Evolutionary conservation across 495 filamentous ascomycete species (phyloP), one percentile per base, ranked within the genome.

Genomic region (Niebla homalea): DNA sequence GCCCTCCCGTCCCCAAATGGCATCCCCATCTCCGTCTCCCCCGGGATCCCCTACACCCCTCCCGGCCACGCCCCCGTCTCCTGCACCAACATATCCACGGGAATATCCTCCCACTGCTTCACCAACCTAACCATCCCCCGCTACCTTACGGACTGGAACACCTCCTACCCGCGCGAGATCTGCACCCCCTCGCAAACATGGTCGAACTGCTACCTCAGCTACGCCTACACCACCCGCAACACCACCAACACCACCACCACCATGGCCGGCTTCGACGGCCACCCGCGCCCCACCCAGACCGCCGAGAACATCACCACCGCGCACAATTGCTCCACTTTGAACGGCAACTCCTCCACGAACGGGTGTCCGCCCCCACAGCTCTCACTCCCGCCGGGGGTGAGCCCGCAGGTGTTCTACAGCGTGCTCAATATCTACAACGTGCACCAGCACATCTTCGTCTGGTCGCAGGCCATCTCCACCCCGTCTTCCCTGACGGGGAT

Each of bases 11-110:
- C 62, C 51, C 60, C 48, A 14, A 42, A 36, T 15, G 50, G 50
- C 40, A 39, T 57, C 32, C 54, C 54, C 12, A 38, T 57, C 25
- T 21, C 46, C 41, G 50, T 57, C n/a, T 57, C 64, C 35, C 57
- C 67, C 4, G 64, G 78, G 38, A 60, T 70, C 50, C 74, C 76
- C 57, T 53, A 44, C 40, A 26, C 45, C 22, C 44, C 48, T 40
- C 45, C 54, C n/a, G 43, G 47, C 40, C 6, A 37, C 35, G 5
- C 47, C 39, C 29, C 49, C 6, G 32, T 51, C 26, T 41, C 60
- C 71, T 71, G 41, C 72, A 78, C 29, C 73, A 77, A 54, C 47
- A 65, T 10, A 64, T 53, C 44, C 43, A 50, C 39, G 26, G 50
- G 38, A 5, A 51, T 51, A 4, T 43, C 18, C 8, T 42, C 41